Evolutionary conservation across 192 early-diverging fungal genomes (phyloP).

Genomic region (Pecoramyces ruminantium): DNA sequence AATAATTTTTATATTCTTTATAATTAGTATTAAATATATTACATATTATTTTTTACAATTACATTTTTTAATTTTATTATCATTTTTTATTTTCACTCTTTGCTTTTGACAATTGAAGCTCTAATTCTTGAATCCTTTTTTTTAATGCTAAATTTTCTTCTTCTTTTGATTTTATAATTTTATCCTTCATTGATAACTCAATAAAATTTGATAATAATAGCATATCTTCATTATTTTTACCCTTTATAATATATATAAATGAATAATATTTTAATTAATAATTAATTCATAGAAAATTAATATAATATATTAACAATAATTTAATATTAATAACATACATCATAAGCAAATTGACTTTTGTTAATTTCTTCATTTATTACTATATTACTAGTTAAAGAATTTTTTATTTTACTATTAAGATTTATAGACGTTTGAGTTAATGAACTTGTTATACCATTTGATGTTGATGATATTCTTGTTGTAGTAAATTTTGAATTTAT

Average conservation of each 20-base stretch:
- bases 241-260: not conserved
- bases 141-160: not conserved
- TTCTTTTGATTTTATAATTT: not conserved
- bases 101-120: not conserved
- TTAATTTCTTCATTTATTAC: not conserved
- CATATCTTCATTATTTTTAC: not conserved
- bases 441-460: not conserved
- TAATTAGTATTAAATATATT: no score
- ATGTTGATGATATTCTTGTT: not conserved
- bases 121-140: not conserved
- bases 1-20: no score
- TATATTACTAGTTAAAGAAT: not conserved
- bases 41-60: no score
- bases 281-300: no score
- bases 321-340: no score
- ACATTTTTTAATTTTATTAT: no score
- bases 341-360: not conserved
- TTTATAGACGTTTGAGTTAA: no score
- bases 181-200: not conserved
- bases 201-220: not conserved
- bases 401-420: no score
- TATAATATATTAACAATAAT: no score
- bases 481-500: not conserved
- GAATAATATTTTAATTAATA: no score
- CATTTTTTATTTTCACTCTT: not conserved